Base-by-base conservation (phyloP, 1,284 basidiomycete species). In the Uromyces viciae-fabae region DNA sequence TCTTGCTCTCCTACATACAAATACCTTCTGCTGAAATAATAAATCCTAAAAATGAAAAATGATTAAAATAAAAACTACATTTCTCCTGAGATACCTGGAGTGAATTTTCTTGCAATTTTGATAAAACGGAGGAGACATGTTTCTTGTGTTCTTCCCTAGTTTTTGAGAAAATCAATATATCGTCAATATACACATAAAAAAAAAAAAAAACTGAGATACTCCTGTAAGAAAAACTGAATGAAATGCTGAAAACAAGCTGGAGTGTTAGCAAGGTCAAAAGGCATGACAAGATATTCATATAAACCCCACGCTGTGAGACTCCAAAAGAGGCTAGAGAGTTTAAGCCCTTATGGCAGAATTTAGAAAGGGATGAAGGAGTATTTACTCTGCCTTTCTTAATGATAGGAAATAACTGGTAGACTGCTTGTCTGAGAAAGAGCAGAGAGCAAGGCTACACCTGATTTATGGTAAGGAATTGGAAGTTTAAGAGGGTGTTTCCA, bases 121-220 rank as follows among this genome's bases (percentile, higher is more conserved):
- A 3, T 33, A 64, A 33, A 5, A 64, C 28, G 28, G 3, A 5
- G 5, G n/a, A 31, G 9, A 64, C 54, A 33, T 64, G n/a, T 17
- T 33, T 31, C 19, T 64, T 3, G 19, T 64, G n/a, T 33, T 64
- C 25, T 17, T 64, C 60, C 8, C 60, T 15, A n/a, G 8, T 64
- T 22, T 33, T 64, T 15, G 75, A 77, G 46, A 77, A 68, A 36
- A 77, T 52, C 14, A 77, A 42, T 14, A 77, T 77, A 64, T 68
- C 33, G n/a, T 77, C 60, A 14, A 77, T n/a, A 42, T 77, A 77
- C 25, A 77, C 75, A 54, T 42, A 77, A 68, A 60, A 77, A 54
- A 31, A 77, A 66, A 77, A 42, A 68, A 66, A 77, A 42, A 68
- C 68, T 52, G 4, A 77, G 75, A 52, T 36, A 28, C n/a, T 77